Percentiles rank a stretch among this genome's conserved stretches.
Evolutionary conservation across 345 rosid species (phyloP).

Genomic region (Salix caprea): DNA sequence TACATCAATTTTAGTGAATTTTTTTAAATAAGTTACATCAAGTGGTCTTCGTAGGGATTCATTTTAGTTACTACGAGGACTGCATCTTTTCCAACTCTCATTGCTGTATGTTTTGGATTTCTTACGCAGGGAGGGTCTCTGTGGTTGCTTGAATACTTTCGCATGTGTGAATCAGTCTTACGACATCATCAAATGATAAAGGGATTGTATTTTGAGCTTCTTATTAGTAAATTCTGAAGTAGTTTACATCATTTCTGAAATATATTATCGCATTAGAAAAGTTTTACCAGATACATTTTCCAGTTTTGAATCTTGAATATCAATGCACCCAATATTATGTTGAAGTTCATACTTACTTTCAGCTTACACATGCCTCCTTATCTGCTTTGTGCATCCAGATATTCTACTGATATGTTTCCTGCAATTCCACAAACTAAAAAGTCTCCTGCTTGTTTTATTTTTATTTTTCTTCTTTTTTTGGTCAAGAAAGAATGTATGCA

Average conservation of each 20-base stretch:
- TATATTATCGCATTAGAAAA: no score
- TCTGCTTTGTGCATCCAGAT: neutral
- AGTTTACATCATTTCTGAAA: neutral
- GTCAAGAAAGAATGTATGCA: constrained; percentile 44
- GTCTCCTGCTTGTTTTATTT: neutral
- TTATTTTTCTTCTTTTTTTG: constrained; percentile 9
- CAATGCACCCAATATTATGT: neutral
- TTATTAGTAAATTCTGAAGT: neutral
- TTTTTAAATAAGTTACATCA: neutral
- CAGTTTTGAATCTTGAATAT: no score
- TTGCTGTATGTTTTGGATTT: constrained; percentile 5
- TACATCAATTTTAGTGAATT: neutral
- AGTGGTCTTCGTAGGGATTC: neutral
- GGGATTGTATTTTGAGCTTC: neutral
- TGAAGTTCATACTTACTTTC: neutral
- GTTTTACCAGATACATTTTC: no score
- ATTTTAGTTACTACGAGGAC: constrained; percentile 1
- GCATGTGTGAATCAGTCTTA: neutral
- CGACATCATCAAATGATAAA: neutral
- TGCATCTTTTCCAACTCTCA: neutral
- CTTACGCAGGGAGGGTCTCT: constrained; percentile 32
- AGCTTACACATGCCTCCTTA: neutral
- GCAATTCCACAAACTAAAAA: constrained; percentile 11
- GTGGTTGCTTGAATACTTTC: neutral
- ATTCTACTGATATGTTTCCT: constrained; percentile 1